Conservation (phyloP, 805 yeast species). For the Helenozyma rhizophorensis region DNA sequence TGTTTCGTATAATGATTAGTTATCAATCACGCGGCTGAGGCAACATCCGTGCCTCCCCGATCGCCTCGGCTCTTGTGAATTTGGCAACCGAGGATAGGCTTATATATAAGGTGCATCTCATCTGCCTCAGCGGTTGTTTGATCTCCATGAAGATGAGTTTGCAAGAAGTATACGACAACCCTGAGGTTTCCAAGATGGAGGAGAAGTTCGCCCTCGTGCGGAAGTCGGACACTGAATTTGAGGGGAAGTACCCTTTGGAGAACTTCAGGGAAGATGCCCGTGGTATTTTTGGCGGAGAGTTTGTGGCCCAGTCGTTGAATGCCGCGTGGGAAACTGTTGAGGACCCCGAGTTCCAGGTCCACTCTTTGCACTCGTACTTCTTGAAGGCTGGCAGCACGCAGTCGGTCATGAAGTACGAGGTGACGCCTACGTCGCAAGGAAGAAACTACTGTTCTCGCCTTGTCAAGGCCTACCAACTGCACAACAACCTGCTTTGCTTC, state of each 20-base stretch:
- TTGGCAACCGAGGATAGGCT: conserved; percentile 1
- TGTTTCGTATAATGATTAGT: too few relatives aligned
- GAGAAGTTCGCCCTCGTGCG: conserved; percentile 15
- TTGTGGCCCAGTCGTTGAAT: conserved; percentile 20
- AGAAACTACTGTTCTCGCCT: conserved; percentile 21
- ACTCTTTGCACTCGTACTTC: conserved; percentile 26
- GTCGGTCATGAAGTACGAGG: conserved; percentile 23
- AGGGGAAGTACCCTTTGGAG: conserved; percentile 25
- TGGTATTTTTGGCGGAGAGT: conserved; percentile 29
- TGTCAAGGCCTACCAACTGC: conserved; percentile 21
- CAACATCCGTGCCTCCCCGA: neutral
- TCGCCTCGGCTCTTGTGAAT: conserved; percentile 1
- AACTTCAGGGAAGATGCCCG: conserved; percentile 17
- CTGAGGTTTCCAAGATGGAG: conserved; percentile 14
- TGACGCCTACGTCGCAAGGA: conserved; percentile 19
- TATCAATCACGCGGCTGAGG: neutral
- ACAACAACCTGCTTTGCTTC: conserved; percentile 18
- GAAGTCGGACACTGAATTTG: conserved; percentile 11
- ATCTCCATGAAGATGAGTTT: conserved; percentile 8
- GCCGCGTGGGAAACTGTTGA: conserved; percentile 26
- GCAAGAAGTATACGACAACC: conserved; percentile 7
- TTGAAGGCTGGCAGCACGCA: conserved; percentile 22
- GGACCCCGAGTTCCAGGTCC: conserved; percentile 20
- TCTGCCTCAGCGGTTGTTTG: neutral
- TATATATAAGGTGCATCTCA: neutral